phyloP scores from a whole-genome alignment of 495 filamentous ascomycete genomes.

The Amorphotheca resinae region DNA sequence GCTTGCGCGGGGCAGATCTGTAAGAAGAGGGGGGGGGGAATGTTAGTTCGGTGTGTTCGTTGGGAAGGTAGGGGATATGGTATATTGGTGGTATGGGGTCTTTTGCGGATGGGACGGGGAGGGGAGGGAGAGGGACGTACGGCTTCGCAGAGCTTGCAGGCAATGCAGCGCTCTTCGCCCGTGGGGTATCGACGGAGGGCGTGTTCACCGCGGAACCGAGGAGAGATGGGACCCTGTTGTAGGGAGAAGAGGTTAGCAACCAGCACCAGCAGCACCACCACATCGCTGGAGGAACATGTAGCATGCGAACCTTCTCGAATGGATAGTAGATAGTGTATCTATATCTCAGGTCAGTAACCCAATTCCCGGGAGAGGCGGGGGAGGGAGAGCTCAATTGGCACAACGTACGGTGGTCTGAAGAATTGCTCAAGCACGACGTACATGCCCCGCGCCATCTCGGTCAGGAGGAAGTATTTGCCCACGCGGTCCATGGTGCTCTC shows the following conservation, averaged over 20 bases:
- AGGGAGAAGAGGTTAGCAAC: too few relatives aligned
- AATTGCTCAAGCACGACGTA: constrained; percentile 96
- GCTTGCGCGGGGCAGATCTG: constrained; percentile 88
- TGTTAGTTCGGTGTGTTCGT: too few relatives aligned
- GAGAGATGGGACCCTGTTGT: constrained; percentile 86
- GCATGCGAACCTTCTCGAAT: constrained; percentile 67
- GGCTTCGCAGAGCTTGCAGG: constrained; percentile 98
- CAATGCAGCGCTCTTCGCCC: constrained; percentile 96
- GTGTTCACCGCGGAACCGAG: constrained; percentile 94
- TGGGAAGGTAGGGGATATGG: background rate
- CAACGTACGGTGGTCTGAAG: constrained; percentile 88
- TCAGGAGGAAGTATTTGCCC: constrained; percentile 85
- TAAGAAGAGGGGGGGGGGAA: constrained; percentile 1
- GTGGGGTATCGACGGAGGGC: constrained; percentile 90
- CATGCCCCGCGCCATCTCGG: constrained; percentile 95
- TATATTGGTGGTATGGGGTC: background rate
- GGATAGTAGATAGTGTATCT: constrained; percentile 98
- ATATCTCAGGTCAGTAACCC: too few relatives aligned
- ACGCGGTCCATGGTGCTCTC: constrained; percentile 68
- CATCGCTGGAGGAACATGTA: background rate
- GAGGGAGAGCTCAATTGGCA: constrained; percentile 13
- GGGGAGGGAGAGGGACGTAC: constrained; percentile 28
- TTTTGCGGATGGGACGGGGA: too few relatives aligned
- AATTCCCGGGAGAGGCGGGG: too few relatives aligned
- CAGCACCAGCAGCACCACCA: too few relatives aligned